A percentile compares a stretch with the other conserved stretches of the same genome.
Conservation (phyloP, 2,329 filamentous ascomycete species). For the Curvularia verruculosa region DNA sequence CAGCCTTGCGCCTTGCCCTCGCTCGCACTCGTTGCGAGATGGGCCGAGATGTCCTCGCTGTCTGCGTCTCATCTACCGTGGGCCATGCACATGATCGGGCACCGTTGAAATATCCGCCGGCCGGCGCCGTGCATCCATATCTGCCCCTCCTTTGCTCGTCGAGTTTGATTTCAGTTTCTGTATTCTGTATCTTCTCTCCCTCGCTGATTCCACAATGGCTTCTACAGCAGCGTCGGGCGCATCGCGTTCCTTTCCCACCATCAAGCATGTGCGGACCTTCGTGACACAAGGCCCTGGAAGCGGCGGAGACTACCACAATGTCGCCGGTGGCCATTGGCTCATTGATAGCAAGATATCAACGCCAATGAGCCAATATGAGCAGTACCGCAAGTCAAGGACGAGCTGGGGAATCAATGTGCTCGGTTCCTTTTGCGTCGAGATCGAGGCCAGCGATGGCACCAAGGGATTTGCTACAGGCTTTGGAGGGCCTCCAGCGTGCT, state of each 20-base stretch:
- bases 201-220: constrained; percentile 31
- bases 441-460: constrained; percentile 88
- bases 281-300: constrained; percentile 68
- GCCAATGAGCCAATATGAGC: constrained; percentile 86
- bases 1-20: constrained; percentile 20
- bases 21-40: constrained; percentile 37
- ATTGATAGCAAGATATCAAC: constrained; percentile 92
- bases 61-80: background rate
- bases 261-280: constrained; percentile 76
- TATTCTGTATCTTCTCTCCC: constrained; percentile 13
- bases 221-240: constrained; percentile 30
- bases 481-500: constrained; percentile 90
- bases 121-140: constrained; percentile 12
- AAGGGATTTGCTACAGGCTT: constrained; percentile 94
- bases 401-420: constrained; percentile 96
- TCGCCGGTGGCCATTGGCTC: constrained; percentile 75
- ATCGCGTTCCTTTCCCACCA: constrained; percentile 69
- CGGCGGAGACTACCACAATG: constrained; percentile 82
- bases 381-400: constrained; percentile 85
- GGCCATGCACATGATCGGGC: constrained; percentile 20
- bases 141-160: constrained; percentile 24
- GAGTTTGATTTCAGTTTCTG: constrained; percentile 5
- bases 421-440: constrained; percentile 88
- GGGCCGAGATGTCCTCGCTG: constrained; percentile 34
- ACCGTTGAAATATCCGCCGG: constrained; percentile 23